phyloP scores from a whole-genome alignment of 805 yeast genomes.

The Yarrowia deformans region DNA sequence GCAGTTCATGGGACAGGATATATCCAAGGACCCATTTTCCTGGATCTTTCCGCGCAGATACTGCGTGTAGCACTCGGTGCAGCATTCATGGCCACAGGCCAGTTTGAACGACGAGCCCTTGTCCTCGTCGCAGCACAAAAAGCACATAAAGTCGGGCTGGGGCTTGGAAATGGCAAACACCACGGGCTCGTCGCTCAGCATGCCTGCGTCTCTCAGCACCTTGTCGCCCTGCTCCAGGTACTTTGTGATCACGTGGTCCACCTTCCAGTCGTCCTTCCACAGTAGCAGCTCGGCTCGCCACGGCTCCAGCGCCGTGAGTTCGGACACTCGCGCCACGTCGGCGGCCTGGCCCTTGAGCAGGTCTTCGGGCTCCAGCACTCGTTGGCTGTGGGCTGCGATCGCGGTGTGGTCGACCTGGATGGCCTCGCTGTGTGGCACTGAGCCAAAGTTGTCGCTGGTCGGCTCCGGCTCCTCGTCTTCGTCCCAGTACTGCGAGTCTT shows the following conservation, averaged over 20 bases:
- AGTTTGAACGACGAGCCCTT: conserved; percentile 56
- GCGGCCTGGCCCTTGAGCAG: background rate
- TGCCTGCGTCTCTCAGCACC: conserved; percentile 32
- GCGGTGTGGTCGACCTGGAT: conserved; percentile 17
- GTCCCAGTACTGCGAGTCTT: conserved; percentile 28
- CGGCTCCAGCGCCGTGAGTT: conserved; percentile 33
- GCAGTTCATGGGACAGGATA: conserved; percentile 72
- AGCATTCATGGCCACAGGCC: conserved; percentile 74
- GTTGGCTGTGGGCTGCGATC: background rate
- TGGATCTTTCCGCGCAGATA: conserved; percentile 60
- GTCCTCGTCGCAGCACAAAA: conserved; percentile 74
- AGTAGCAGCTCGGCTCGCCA: conserved; percentile 26
- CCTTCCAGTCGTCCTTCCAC: conserved; percentile 39
- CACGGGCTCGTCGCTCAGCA: conserved; percentile 44
- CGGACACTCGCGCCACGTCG: conserved; percentile 4
- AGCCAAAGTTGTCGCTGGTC: background rate
- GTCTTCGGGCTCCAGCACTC: conserved; percentile 14
- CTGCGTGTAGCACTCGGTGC: conserved; percentile 69
- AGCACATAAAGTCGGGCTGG: conserved; percentile 57
- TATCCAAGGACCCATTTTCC: conserved; percentile 51
- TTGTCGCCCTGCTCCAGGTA: conserved; percentile 20
- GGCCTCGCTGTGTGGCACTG: conserved; percentile 11
- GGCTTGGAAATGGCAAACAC: conserved; percentile 41
- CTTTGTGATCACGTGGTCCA: conserved; percentile 36
- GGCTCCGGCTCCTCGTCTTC: conserved; percentile 26